Conservation (phyloP, 768 basidiomycete genomes). For the Auricularia heimuer region DNA sequence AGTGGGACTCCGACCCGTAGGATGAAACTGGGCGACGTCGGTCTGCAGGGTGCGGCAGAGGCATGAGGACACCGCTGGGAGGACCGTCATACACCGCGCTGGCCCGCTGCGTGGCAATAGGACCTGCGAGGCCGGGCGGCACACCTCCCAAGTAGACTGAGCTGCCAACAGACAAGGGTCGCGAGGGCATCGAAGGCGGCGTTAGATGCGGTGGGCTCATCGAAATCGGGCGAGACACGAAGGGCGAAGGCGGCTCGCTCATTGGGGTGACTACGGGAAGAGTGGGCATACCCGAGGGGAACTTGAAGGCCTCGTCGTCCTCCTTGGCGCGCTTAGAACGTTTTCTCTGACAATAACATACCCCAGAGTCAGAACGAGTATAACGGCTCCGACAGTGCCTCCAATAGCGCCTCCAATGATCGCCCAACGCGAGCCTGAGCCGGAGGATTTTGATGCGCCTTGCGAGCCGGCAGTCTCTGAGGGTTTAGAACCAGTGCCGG, state of each 20-base stretch:
- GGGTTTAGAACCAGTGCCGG: background rate
- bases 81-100: too few relatives aligned
- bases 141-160: too few relatives aligned
- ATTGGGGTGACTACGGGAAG: background rate
- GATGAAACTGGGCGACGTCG: background rate
- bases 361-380: background rate
- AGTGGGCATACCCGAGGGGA: background rate
- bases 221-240: background rate
- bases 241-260: background rate
- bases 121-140: too few relatives aligned
- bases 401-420: slow-evolving; percentile 4
- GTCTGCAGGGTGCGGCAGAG: background rate
- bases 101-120: too few relatives aligned
- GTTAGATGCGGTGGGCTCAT: background rate
- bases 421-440: background rate
- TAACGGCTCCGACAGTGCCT: background rate
- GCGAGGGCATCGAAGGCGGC: background rate
- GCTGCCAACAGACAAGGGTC: background rate
- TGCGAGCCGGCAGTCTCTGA: background rate
- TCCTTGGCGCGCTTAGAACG: background rate
- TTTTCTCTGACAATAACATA: background rate
- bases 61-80: background rate
- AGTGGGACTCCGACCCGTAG: background rate
- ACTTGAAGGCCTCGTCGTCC: background rate
- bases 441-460: background rate